Evolutionary conservation across 2,329 filamentous ascomycete species (phyloP).

Genomic region (Diaporthe citri): DNA sequence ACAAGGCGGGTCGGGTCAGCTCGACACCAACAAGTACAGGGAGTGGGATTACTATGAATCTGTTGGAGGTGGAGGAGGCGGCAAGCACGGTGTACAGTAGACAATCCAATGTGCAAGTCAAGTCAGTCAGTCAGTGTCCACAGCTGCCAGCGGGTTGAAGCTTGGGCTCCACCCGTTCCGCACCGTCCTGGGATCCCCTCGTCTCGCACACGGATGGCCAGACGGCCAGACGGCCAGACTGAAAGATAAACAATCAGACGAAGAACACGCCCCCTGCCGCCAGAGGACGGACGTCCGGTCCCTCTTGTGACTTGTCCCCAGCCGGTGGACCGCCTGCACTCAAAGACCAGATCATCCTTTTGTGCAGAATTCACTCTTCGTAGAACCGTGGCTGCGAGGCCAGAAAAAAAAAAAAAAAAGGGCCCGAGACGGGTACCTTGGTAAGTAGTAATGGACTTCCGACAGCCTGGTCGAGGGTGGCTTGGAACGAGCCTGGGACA

Average conservation of each 20-base stretch:
- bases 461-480: not conserved
- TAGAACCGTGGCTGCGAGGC: not conserved
- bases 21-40: not conserved
- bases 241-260: slow-evolving; percentile 22
- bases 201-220: slow-evolving; percentile 14
- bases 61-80: not conserved
- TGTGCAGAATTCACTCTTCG: not conserved
- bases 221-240: not conserved
- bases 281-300: slow-evolving; percentile 9
- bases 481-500: not conserved
- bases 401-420: not conserved
- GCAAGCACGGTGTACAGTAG: not conserved
- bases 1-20: not conserved
- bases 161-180: slow-evolving; percentile 16
- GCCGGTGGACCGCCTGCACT: not conserved
- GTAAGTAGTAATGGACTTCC: not conserved
- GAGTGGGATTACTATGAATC: not conserved
- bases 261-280: not conserved
- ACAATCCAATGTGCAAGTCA: not conserved
- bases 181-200: slow-evolving; percentile 22
- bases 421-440: too few relatives aligned
- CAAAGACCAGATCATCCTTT: not conserved
- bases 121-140: slow-evolving; percentile 1
- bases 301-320: not conserved
- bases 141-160: slow-evolving; percentile 13